Conservation (phyloP, 495 filamentous ascomycete species). For the Aspergillus bridgeri region DNA sequence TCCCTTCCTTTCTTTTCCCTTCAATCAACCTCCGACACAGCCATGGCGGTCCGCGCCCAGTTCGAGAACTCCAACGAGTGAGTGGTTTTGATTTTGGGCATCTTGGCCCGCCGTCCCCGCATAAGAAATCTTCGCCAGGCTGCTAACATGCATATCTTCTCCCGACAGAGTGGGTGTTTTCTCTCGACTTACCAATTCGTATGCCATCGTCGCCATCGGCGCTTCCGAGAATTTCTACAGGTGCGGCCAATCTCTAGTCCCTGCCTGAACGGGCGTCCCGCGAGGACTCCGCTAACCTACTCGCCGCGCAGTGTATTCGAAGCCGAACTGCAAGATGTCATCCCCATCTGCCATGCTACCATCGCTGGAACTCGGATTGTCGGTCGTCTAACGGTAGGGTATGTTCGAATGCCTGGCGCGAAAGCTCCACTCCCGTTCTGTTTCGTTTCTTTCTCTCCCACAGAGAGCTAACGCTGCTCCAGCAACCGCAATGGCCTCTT, state of each 20-base stretch:
- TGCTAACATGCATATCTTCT: conserved; percentile 2
- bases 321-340: conserved; percentile 93
- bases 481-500: conserved; percentile 96
- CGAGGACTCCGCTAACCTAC: conserved; percentile 5
- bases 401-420: conserved; percentile 27
- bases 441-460: neutral
- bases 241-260: conserved; percentile 28
- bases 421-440: neutral
- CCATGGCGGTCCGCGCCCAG: conserved; percentile 80
- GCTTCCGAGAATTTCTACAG: conserved; percentile 98
- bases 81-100: conserved; percentile 21
- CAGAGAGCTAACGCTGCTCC: conserved; percentile 7
- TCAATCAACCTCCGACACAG: conserved; percentile 1
- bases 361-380: conserved; percentile 96
- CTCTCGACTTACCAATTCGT: conserved; percentile 91
- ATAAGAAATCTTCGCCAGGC: neutral
- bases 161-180: conserved; percentile 85
- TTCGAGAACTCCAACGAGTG: conserved; percentile 99
- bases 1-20: neutral
- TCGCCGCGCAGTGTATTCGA: conserved; percentile 70
- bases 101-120: neutral
- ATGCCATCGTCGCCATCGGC: conserved; percentile 86
- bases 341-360: conserved; percentile 96
- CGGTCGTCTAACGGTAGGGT: conserved; percentile 92
- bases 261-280: neutral